phyloP scores from a whole-genome alignment of 2,329 filamentous ascomycete species.

The Pochonia chlamydosporia region DNA sequence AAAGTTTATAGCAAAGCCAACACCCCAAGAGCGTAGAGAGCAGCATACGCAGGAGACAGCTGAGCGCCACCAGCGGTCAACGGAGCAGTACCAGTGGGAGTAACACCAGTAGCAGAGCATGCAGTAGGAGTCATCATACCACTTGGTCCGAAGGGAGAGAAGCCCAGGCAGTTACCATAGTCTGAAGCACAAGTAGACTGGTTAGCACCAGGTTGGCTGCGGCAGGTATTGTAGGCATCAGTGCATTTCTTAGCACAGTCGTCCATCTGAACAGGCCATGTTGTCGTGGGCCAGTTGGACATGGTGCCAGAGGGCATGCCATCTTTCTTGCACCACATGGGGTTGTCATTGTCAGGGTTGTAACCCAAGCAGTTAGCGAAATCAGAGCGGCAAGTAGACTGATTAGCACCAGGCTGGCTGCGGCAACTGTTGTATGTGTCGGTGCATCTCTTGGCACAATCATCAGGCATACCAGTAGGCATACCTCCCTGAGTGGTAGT shows the following conservation, averaged over 20 bases:
- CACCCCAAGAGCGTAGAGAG: conserved; percentile 2
- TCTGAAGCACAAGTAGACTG: background rate
- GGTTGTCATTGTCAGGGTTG: background rate
- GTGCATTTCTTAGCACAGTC: too few species aligned
- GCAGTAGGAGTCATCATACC: background rate
- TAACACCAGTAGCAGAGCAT: background rate
- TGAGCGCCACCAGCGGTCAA: background rate
- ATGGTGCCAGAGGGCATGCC: too few species aligned
- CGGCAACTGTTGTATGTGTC: background rate
- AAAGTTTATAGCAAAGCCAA: background rate
- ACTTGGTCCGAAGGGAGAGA: background rate
- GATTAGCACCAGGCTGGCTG: background rate
- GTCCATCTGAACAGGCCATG: too few species aligned
- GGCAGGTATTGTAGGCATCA: background rate
- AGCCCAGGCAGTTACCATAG: conserved; percentile 5
- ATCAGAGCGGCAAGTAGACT: background rate
- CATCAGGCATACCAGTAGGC: too few species aligned
- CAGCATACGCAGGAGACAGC: conserved; percentile 4
- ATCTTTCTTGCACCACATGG: too few species aligned
- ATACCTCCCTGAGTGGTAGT: too few species aligned
- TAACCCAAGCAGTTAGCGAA: conserved; percentile 5
- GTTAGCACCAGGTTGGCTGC: background rate
- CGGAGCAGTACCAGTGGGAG: background rate
- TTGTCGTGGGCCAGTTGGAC: too few species aligned
- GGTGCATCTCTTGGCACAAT: background rate